Evolutionary conservation across 345 rosid species (phyloP), one percentile per base, ranked within the genome.

Genomic region (Eucalyptus leucophloia): DNA sequence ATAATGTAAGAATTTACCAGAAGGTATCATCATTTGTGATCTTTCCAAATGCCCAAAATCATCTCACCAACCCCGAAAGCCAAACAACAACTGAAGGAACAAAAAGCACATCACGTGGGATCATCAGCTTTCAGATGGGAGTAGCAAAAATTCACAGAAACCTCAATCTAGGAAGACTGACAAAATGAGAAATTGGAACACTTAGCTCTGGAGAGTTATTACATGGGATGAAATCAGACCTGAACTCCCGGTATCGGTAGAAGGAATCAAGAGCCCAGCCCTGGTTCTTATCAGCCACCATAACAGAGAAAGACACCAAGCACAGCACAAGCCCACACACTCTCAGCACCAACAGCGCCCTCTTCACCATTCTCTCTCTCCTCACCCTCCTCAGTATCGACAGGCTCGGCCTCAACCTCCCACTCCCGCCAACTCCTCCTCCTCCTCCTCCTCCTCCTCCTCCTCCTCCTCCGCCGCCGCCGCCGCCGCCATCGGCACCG

Each of bases 191-290:
- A 77, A 72, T 19, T 10, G 83, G 83, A 77, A 40, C 26, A 0
- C 4, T 77, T 19, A 21, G 42, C 0, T 77, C 3, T 69, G 40
- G 1, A 51, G 65, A n/a, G 40, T 13, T 65, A 40, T 5, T 24
- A n/a, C 16, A 15, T 51, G 83, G 7, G 44, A 82, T 56, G 24
- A 34, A 1, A 67, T 87, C 53, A 62, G 54, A 34, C 99, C 99
- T 96, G 96, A 96, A 96, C 91, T 97, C 99, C 91, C 93, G 93
- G 97, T 96, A 97, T 18, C 90, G 91, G 92, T 93, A 89, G 94
- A 96, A 96, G 89, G 99, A 96, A 91, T 97, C 99, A 89, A 93
- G 91, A 49, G 99, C 98, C 99, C 99, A 96, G 69, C 99, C 99
- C 89, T 96, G 94, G 91, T 96, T 92, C 93, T 89, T 94, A 89